phyloP scores from a whole-genome alignment of 23 red algal genomes.

The Agarophyton chilense region DNA sequence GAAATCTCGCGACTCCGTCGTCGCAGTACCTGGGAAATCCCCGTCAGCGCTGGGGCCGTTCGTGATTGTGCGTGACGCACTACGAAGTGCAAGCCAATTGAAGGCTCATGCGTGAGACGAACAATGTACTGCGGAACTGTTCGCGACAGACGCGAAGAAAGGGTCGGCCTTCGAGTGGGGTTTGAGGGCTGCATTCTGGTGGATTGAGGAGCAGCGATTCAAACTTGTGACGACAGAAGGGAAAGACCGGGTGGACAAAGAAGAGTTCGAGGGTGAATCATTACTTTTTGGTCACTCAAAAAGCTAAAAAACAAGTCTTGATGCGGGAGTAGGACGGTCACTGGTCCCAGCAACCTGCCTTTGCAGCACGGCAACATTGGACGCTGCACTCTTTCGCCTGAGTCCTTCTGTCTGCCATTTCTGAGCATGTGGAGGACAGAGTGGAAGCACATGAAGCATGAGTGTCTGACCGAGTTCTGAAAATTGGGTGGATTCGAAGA shows the following conservation, averaged over 20 bases:
- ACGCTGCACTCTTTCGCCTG: no score
- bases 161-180: conserved; percentile 3
- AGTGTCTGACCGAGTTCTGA: not conserved
- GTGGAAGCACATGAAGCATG: not conserved
- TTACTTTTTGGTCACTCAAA: no score
- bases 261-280: no score
- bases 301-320: no score
- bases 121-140: conserved; percentile 53
- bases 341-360: no score
- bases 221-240: no score
- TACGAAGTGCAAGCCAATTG: conserved; percentile 56
- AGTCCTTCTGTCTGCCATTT: no score
- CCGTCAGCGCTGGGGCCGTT: conserved; percentile 48
- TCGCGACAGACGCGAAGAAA: conserved; percentile 14
- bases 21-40: not conserved
- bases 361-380: no score
- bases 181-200: not conserved
- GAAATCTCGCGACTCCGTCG: conserved; percentile 12
- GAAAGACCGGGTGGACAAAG: no score
- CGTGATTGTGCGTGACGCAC: conserved; percentile 47
- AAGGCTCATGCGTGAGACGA: conserved; percentile 65
- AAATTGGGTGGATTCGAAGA: not conserved
- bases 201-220: not conserved
- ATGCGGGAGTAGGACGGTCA: no score
- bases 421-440: not conserved